A percentile compares a stretch with the other conserved stretches of the same genome.
phyloP scores from a whole-genome alignment of 345 rosid genomes.

The Euphorbia peplus region DNA sequence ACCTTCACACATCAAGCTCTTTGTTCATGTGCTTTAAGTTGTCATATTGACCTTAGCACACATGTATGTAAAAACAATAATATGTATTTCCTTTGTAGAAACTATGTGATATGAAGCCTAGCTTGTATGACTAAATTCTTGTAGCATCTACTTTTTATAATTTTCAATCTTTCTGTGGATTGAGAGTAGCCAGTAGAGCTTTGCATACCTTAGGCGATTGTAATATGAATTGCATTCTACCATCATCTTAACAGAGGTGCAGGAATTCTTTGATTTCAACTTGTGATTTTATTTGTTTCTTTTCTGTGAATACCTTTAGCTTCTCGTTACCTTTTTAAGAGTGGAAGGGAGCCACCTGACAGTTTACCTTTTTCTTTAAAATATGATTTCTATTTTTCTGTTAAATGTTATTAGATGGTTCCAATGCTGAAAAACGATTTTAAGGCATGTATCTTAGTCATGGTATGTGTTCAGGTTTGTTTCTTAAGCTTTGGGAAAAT shows the following conservation, averaged over 20 bases:
- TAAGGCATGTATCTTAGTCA: conserved; percentile 19
- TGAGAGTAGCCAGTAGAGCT: background rate
- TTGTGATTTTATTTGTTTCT: background rate
- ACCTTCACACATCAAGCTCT: conserved; percentile 24
- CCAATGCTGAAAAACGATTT: conserved; percentile 18
- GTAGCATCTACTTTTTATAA: conserved; percentile 12
- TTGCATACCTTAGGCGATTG: conserved; percentile 6
- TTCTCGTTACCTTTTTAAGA: background rate
- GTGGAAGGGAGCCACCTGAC: background rate
- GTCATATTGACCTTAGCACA: conserved; percentile 12
- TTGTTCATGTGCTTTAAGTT: conserved; percentile 1
- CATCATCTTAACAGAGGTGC: background rate
- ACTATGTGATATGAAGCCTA: conserved; percentile 19
- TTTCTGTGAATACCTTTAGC: background rate
- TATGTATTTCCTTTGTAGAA: conserved; percentile 23
- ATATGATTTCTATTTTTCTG: background rate
- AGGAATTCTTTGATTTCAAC: conserved; percentile 11
- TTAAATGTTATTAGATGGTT: background rate
- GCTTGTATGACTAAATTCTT: conserved; percentile 18
- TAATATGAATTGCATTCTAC: background rate
- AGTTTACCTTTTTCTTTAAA: background rate
- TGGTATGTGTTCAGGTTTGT: conserved; percentile 31
- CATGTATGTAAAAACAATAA: conserved; percentile 14
- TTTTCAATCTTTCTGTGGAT: conserved; percentile 4
- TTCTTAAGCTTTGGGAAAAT: conserved; percentile 22